A percentile compares a stretch with the other conserved stretches of the same genome.
Conservation (phyloP, 768 basidiomycete genomes). For the Auriscalpium microsporum region DNA sequence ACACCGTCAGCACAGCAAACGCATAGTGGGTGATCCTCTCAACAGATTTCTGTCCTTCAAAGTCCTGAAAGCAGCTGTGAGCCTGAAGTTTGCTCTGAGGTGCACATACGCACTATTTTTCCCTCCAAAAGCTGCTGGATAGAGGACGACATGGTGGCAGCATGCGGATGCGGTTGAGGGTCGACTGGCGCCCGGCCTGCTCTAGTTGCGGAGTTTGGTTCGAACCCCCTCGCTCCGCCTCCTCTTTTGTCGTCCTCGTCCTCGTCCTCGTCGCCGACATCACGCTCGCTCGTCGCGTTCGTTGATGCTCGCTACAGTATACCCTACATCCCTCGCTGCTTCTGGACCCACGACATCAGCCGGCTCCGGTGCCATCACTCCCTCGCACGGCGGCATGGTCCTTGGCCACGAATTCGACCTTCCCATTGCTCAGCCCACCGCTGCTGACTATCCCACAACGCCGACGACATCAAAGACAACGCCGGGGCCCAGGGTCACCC, state of each 20-base stretch:
- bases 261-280: no score
- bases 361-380: slow-evolving; percentile 29
- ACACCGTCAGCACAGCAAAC: slow-evolving; percentile 40
- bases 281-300: no score
- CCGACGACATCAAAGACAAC: slow-evolving; percentile 8
- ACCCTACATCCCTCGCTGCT: slow-evolving; percentile 39
- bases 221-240: background rate
- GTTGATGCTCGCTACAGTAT: slow-evolving; percentile 30
- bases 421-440: slow-evolving; percentile 31
- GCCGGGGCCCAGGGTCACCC: slow-evolving; percentile 2
- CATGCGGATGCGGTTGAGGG: no score
- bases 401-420: slow-evolving; percentile 61
- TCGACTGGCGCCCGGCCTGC: no score
- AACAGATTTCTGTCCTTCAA: slow-evolving; percentile 49
- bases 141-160: background rate
- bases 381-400: slow-evolving; percentile 47
- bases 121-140: slow-evolving; percentile 22
- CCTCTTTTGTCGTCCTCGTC: no score
- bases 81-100: no score
- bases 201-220: no score
- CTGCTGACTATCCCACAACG: slow-evolving; percentile 16
- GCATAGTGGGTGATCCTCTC: slow-evolving; percentile 37
- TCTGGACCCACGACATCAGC: slow-evolving; percentile 6
- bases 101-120: slow-evolving; percentile 22
- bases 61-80: slow-evolving; percentile 35